Evolutionary conservation across 1,139 yeast species (phyloP), one percentile per base, ranked within the genome.

Genomic region (Wickerhamiella infanticola): DNA sequence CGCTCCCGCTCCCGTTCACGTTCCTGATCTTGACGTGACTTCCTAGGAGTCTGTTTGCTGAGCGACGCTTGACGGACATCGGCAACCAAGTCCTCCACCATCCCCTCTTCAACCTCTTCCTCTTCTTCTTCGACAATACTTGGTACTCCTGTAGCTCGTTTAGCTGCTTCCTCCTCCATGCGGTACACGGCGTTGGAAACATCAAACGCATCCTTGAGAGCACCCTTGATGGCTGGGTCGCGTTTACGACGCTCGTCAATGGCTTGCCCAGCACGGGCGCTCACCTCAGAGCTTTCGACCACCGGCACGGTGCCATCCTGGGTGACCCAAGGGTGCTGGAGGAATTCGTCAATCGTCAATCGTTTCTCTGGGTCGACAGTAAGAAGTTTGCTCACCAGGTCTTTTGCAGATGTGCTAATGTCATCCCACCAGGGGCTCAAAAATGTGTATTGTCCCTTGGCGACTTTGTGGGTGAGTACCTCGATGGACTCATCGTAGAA

Each of bases 271-370:
- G 85, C 85, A 5, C 95, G 97, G 24, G 81, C 84, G 9, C 93
- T 77, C 40, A 88, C 94, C 61, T 86, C 86, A 55, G 74, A 76
- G 56, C 79, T 76, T 54, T 86, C 95, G 44, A 86, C 93, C 63
- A 88, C 97, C 0, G 96, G 97, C 0, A 95, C 95, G 2, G 96
- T 84, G 60, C 83, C 83, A 1, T 93, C 93, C 35, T 83, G 86
- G 1, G 94, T 83, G 70, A 79, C 63, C 86, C 86, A 86, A 5
- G 77, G 78, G 58, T 83, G 94, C 26, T 68, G 63, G 47, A 86
- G 65, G 0, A 95, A 94, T 49, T 75, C 77, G n/a, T 69, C 69
- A 0, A 95, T 94, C 8, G 81, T 77, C 39, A 81, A 69, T 50
- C 96, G 69, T 39, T 71, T 63, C 41, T 72, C 67, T 0, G 94